phyloP scores from a whole-genome alignment of 2,329 filamentous ascomycete species.

The Fusarium buxicola region DNA sequence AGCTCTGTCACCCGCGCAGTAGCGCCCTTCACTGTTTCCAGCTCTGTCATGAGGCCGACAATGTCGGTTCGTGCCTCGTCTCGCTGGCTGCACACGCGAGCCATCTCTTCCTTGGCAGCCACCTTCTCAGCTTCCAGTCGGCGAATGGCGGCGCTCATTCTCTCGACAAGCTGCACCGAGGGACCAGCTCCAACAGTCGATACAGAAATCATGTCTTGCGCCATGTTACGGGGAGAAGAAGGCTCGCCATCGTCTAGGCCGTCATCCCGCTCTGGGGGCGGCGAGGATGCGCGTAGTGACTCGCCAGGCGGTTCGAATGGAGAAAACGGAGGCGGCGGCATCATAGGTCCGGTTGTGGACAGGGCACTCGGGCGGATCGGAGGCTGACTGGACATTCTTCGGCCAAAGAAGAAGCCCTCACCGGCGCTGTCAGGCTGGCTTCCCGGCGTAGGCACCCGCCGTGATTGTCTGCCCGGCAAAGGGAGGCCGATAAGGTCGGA shows the following conservation, averaged over 20 bases:
- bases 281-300: constrained; percentile 52
- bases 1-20: constrained; percentile 71
- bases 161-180: constrained; percentile 93
- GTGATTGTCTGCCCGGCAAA: constrained; percentile 50
- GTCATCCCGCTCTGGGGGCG: constrained; percentile 62
- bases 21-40: constrained; percentile 75
- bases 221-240: constrained; percentile 74
- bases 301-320: constrained; percentile 58
- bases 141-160: constrained; percentile 93
- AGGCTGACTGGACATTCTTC: constrained; percentile 65
- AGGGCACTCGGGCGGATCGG: constrained; percentile 56
- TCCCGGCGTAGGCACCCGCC: constrained; percentile 57
- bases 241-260: constrained; percentile 60
- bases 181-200: constrained; percentile 92
- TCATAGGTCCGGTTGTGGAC: constrained; percentile 52
- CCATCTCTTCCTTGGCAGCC: constrained; percentile 86
- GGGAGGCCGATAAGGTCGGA: constrained; percentile 64
- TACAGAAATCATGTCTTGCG: constrained; percentile 87
- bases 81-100: constrained; percentile 82
- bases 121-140: constrained; percentile 93
- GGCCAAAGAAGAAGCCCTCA: constrained; percentile 55
- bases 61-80: constrained; percentile 94
- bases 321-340: constrained; percentile 57
- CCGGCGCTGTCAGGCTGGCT: constrained; percentile 58
- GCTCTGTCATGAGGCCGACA: constrained; percentile 88